phyloP scores from a whole-genome alignment of 2,329 filamentous ascomycete genomes.

The Botrytis fragariae region DNA sequence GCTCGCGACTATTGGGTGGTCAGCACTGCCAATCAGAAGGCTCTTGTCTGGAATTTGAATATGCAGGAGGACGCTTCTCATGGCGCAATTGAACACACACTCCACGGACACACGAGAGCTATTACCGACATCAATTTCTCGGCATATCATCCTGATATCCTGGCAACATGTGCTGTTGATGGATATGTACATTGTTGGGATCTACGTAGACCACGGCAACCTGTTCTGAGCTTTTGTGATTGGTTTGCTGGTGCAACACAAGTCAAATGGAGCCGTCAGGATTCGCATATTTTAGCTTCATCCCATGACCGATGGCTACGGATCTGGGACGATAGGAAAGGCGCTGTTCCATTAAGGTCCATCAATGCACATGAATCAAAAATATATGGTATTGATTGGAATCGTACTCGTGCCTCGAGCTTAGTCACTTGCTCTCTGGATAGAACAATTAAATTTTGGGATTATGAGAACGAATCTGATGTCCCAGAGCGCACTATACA shows the following conservation, averaged over 20 bases:
- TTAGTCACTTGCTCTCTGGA: slow-evolving; percentile 88
- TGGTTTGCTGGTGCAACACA: slow-evolving; percentile 94
- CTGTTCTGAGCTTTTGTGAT: slow-evolving; percentile 80
- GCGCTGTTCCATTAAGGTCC: slow-evolving; percentile 73
- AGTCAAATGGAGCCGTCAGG: slow-evolving; percentile 89
- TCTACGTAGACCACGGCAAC: slow-evolving; percentile 68
- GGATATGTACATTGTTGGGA: slow-evolving; percentile 95
- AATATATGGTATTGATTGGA: slow-evolving; percentile 96
- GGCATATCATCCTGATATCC: slow-evolving; percentile 82
- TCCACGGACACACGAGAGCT: slow-evolving; percentile 81
- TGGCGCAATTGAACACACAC: slow-evolving; percentile 77
- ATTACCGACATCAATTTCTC: slow-evolving; percentile 98
- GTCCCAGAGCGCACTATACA: slow-evolving; percentile 72
- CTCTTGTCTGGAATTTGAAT: slow-evolving; percentile 89
- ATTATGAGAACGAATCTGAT: slow-evolving; percentile 63
- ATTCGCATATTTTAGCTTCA: slow-evolving; percentile 83
- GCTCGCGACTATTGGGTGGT: slow-evolving; percentile 89
- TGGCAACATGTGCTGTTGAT: slow-evolving; percentile 89
- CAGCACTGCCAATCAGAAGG: slow-evolving; percentile 91
- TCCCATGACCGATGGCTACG: slow-evolving; percentile 85
- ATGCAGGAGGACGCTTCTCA: slow-evolving; percentile 64
- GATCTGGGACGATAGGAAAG: slow-evolving; percentile 85
- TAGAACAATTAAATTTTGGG: slow-evolving; percentile 91
- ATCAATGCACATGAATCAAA: slow-evolving; percentile 89
- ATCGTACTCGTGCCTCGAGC: slow-evolving; percentile 67